Base-by-base conservation (phyloP, 2,329 filamentous ascomycete genomes). In the Fonsecaea nubica region DNA sequence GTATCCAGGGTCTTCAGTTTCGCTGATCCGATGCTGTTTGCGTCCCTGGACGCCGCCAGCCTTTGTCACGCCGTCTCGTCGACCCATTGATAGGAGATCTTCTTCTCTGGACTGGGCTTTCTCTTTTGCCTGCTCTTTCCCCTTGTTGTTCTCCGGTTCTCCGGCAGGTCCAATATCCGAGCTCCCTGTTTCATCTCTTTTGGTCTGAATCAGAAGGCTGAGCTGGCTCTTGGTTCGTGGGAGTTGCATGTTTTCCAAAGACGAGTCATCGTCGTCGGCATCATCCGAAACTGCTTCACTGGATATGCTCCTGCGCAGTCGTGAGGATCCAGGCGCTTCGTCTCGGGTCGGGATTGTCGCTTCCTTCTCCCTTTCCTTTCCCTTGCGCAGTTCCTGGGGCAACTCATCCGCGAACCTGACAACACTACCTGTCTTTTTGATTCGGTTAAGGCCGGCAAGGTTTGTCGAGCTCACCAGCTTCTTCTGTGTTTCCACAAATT, bases 401-500 rank as follows among this genome's bases (percentile, higher is more conserved):
- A 63, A 21, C 36, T 73, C 71, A 38, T 72, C 69, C 10, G 67
- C 67, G 56, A 72, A 73, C 5, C 71, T 68, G 30, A 73, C 71
- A 50, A 70, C 58, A 56, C 67, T 71, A 12, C 66, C 66, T 12
- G 64, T 72, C 55, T 69, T 71, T 18, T 58, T 64, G 53, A 71
- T 66, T 38, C 63, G 67, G 48, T 60, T 66, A 18, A 72, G 45
- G 8, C 54, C 62, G 18, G 66, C 55, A 38, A 73, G 67, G 57
- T 71, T 72, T 1, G 68, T 66, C 10, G 63, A 66, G 42, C 68
- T 72, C 25, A 64, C 45, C 35, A 70, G 15, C 35, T 64, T 65
- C 40, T 69, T 70, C 56, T 71, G 71, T 4, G 60, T 73, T 67
- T 80, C 76, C 6, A 75, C 75, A 62, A 80, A 81, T 33, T 73